Conservation (phyloP, 129 eudicot genomes). For the Smallanthus sonchifolius region DNA sequence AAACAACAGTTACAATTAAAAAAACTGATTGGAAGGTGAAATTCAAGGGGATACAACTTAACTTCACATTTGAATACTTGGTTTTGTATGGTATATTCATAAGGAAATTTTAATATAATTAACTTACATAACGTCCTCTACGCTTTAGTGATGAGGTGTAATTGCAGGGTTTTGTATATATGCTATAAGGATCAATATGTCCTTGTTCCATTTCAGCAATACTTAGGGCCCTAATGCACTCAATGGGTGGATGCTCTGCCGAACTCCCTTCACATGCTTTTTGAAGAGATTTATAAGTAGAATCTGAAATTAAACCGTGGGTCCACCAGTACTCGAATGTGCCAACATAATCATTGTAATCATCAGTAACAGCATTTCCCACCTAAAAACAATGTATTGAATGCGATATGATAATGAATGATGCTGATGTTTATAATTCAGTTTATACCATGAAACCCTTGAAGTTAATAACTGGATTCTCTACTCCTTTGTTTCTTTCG, state of each 20-base stretch:
- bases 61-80: background rate
- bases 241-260: constrained; percentile 72
- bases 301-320: constrained; percentile 86
- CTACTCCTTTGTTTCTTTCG: constrained; percentile 69
- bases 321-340: constrained; percentile 99
- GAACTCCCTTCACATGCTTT: constrained; percentile 61
- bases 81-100: constrained; percentile 1
- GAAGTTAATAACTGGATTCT: constrained; percentile 83
- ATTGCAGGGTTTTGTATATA: constrained; percentile 75
- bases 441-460: constrained; percentile 89
- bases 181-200: constrained; percentile 88
- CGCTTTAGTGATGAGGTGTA: constrained; percentile 50
- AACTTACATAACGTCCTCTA: constrained; percentile 87
- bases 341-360: constrained; percentile 87
- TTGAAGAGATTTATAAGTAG: constrained; percentile 69
- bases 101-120: background rate
- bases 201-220: constrained; percentile 67
- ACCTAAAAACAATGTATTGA: constrained; percentile 46
- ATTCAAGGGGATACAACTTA: background rate
- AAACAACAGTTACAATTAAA: background rate
- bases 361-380: constrained; percentile 97
- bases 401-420: background rate
- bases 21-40: background rate
- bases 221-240: constrained; percentile 58
- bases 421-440: constrained; percentile 5